A percentile compares a stretch with the other conserved stretches of the same genome.
Conservation (phyloP, 768 basidiomycete species). For the Leucocoprinus leucothites region DNA sequence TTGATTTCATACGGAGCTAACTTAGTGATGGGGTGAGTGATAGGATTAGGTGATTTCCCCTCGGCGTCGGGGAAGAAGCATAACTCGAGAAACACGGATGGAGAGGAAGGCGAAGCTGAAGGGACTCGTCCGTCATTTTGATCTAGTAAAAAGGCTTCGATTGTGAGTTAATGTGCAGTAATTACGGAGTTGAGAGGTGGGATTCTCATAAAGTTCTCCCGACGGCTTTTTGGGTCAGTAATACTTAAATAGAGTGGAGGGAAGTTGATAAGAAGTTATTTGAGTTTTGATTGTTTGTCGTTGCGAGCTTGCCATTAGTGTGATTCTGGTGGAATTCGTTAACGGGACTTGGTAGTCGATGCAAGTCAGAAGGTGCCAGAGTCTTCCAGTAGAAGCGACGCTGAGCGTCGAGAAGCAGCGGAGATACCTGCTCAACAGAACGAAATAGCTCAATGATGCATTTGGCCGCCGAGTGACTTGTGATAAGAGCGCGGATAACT, state of each 20-base stretch:
- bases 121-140: not conserved
- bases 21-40: not conserved
- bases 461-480: not conserved
- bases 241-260: not conserved
- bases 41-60: slow-evolving; percentile 1
- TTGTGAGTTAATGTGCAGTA: not conserved
- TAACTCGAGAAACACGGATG: not conserved
- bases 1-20: too few relatives aligned
- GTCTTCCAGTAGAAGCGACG: slow-evolving; percentile 2
- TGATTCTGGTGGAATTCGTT: not conserved
- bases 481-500: not conserved
- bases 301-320: not conserved
- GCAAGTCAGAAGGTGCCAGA: slow-evolving; percentile 2
- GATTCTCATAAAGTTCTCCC: not conserved
- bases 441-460: not conserved
- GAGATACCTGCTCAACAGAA: not conserved
- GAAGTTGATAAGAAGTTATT: not conserved
- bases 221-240: not conserved
- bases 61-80: not conserved
- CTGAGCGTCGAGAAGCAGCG: not conserved
- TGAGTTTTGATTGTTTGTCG: not conserved
- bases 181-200: not conserved
- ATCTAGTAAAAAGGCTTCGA: not conserved
- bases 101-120: not conserved
- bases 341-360: not conserved